Evolutionary conservation across 805 yeast species (phyloP).

Genomic region (Starmerella lactis-condensi): DNA sequence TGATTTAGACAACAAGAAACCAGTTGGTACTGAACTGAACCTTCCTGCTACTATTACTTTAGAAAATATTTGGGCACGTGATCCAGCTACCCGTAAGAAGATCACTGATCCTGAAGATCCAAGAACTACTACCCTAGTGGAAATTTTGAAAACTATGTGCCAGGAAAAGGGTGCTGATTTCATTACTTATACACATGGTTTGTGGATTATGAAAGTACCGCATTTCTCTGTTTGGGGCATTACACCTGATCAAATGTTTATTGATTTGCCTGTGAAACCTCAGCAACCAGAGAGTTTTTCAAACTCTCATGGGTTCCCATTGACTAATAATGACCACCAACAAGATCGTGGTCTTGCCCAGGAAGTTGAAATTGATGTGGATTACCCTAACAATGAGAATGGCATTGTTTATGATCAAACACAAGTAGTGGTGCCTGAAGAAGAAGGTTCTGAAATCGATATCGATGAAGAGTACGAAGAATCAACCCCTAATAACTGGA

Average conservation of each 20-base stretch:
- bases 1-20: conserved; percentile 36
- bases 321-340: no score
- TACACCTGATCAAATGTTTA: conserved; percentile 16
- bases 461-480: not conserved
- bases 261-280: no score
- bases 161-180: conserved; percentile 54
- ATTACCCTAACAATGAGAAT: no score
- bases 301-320: no score
- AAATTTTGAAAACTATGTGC: conserved; percentile 28
- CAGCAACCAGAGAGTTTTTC: no score
- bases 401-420: no score
- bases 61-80: conserved; percentile 58
- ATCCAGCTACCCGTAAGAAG: conserved; percentile 33
- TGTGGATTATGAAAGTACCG: conserved; percentile 66
- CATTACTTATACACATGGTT: conserved; percentile 51
- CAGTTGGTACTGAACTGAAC: conserved; percentile 59
- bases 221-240: conserved; percentile 95
- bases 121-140: conserved; percentile 35
- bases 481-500: conserved; percentile 3
- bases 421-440: no score
- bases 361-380: conserved; percentile 1
- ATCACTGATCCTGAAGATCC: conserved; percentile 57
- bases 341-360: no score
- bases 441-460: no score
- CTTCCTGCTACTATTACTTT: conserved; percentile 51